These are phyloP conservation scores for Sphaerulina musiva DNA, from an alignment of 2,329 filamentous ascomycete species.

Conservation along the genomic window DNA sequence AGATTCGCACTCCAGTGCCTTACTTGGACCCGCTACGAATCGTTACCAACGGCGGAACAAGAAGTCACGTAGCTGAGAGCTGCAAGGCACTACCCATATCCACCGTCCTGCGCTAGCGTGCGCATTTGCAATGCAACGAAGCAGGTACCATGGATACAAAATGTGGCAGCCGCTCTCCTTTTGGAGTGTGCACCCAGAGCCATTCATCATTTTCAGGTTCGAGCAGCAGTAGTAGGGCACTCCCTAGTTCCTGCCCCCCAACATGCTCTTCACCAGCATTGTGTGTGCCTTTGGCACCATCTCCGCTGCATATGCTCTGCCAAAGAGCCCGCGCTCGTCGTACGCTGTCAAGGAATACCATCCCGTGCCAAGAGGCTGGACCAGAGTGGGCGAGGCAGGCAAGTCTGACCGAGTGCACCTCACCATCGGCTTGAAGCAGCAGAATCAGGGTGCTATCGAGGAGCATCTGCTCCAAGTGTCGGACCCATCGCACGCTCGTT, in stretches of 20 bases:
- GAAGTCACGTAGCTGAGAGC: background rate
- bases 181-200: background rate
- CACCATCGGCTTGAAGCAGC: constrained; percentile 55
- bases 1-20: background rate
- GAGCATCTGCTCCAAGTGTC: constrained; percentile 51
- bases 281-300: constrained; percentile 19
- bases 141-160: background rate
- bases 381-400: constrained; percentile 42
- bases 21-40: background rate
- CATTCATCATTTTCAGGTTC: background rate
- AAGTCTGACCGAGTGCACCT: constrained; percentile 47
- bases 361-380: constrained; percentile 48
- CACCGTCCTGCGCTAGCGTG: background rate
- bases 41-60: too few relatives aligned
- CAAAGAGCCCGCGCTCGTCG: constrained; percentile 25
- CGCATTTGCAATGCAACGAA: background rate
- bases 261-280: constrained; percentile 1
- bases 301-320: constrained; percentile 14
- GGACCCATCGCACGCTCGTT: constrained; percentile 48
- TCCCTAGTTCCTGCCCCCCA: background rate
- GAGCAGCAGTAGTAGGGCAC: too few relatives aligned
- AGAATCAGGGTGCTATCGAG: constrained; percentile 50
- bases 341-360: constrained; percentile 54
- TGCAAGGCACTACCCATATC: background rate
- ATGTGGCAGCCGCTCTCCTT: background rate